Percentiles rank a stretch among this genome's conserved stretches.
phyloP scores from a whole-genome alignment of 768 basidiomycete species.

The Cantharellus anzutake region DNA sequence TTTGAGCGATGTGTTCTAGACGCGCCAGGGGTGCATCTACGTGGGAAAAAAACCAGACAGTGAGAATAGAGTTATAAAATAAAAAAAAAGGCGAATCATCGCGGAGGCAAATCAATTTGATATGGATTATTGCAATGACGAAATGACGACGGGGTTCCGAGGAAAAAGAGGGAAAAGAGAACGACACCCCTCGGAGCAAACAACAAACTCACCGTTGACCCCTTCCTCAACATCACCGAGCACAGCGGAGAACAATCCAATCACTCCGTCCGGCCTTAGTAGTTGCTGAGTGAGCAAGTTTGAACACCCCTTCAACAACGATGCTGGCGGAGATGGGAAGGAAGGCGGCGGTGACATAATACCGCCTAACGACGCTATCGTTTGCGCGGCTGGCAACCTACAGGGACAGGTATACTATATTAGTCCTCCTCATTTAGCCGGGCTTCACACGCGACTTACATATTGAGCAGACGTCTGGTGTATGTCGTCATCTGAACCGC shows the following conservation, averaged over 20 bases:
- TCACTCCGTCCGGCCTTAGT: slow-evolving; percentile 48
- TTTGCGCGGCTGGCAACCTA: slow-evolving; percentile 46
- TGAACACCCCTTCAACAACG: slow-evolving; percentile 33
- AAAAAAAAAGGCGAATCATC: too few relatives aligned
- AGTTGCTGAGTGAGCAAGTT: slow-evolving; percentile 53
- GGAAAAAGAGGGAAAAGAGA: too few relatives aligned
- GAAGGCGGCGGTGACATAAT: slow-evolving; percentile 28
- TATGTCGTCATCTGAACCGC: too few relatives aligned
- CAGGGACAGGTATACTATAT: background rate
- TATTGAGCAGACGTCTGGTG: too few relatives aligned
- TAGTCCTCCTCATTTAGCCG: too few relatives aligned
- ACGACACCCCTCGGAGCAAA: background rate
- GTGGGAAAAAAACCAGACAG: background rate
- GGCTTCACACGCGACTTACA: too few relatives aligned
- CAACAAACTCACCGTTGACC: slow-evolving; percentile 17
- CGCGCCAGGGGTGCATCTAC: slow-evolving; percentile 40
- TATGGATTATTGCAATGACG: too few relatives aligned
- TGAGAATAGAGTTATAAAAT: too few relatives aligned
- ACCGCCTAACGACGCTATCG: slow-evolving; percentile 42
- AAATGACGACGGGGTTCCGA: too few relatives aligned
- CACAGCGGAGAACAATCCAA: slow-evolving; percentile 46
- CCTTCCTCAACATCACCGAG: slow-evolving; percentile 37
- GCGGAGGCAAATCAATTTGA: too few relatives aligned
- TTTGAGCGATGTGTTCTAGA: slow-evolving; percentile 48
- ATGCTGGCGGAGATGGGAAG: slow-evolving; percentile 25